These are phyloP conservation scores for Panaeolus papilionaceus DNA, from an alignment of 768 basidiomycete genomes.

Conservation along the genomic window DNA sequence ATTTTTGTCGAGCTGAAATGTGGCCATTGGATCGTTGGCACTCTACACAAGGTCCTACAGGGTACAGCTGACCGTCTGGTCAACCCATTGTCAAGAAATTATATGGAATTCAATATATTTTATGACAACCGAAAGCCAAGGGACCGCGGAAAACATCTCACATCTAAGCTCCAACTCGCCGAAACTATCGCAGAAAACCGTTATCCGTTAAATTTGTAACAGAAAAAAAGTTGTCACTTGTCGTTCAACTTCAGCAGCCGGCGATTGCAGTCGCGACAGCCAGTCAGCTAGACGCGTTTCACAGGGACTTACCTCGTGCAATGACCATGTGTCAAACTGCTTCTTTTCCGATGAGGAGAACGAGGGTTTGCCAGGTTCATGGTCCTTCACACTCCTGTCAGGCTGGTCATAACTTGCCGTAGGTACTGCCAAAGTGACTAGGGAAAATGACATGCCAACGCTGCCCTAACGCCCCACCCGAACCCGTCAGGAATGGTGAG, in stretches of 20 bases:
- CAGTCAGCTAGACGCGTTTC: conserved; percentile 1
- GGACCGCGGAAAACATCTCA: conserved; percentile 7
- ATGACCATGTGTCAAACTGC: neutral
- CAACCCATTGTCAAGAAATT: neutral
- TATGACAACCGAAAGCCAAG: conserved; percentile 2
- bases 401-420: neutral
- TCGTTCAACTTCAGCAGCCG: neutral
- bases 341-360: neutral
- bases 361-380: conserved; percentile 3
- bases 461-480: conserved; percentile 10
- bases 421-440: conserved; percentile 8
- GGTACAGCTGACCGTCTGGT: neutral
- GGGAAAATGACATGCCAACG: conserved; percentile 10
- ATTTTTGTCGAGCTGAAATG: neutral
- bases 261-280: neutral
- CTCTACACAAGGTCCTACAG: neutral
- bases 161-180: conserved; percentile 8
- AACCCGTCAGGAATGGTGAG: conserved; percentile 6
- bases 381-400: conserved; percentile 9
- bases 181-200: conserved; percentile 4
- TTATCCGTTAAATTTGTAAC: neutral
- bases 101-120: neutral
- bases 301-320: conserved; percentile 12
- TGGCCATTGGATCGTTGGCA: neutral
- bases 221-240: neutral